Conservation (phyloP, 2,329 filamentous ascomycete genomes). For the Hypoxylon sp. region DNA sequence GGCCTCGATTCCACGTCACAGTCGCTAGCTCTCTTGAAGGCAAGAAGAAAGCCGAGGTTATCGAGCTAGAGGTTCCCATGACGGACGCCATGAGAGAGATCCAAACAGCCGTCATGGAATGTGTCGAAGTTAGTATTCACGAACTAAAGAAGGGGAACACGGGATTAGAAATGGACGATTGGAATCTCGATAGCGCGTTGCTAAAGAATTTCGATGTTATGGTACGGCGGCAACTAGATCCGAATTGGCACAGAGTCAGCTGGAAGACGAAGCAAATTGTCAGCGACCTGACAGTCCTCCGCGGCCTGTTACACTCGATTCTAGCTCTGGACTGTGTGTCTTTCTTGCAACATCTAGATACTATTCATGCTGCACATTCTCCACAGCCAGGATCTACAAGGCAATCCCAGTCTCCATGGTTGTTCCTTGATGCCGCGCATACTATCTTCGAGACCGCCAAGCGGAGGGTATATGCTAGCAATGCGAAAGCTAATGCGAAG, state of each 20-base stretch:
- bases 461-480: conserved; percentile 85
- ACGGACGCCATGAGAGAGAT: conserved; percentile 94
- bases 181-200: conserved; percentile 93
- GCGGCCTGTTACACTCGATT: conserved; percentile 84
- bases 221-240: conserved; percentile 90
- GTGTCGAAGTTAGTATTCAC: conserved; percentile 93
- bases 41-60: conserved; percentile 93
- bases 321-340: conserved; percentile 91
- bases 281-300: conserved; percentile 85
- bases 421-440: conserved; percentile 95
- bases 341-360: conserved; percentile 94
- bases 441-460: conserved; percentile 94
- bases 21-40: conserved; percentile 93
- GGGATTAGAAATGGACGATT: conserved; percentile 95
- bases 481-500: conserved; percentile 66
- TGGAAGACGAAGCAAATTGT: conserved; percentile 97
- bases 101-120: conserved; percentile 94
- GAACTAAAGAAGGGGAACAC: conserved; percentile 93
- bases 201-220: conserved; percentile 93
- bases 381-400: conserved; percentile 88
- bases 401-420: conserved; percentile 93
- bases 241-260: conserved; percentile 96
- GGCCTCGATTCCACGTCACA: conserved; percentile 92
- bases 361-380: conserved; percentile 90
- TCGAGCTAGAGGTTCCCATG: conserved; percentile 97